These are phyloP conservation scores for Beta vulgaris DNA, from an alignment of 148 eudicot species.

Conservation along the genomic window DNA sequence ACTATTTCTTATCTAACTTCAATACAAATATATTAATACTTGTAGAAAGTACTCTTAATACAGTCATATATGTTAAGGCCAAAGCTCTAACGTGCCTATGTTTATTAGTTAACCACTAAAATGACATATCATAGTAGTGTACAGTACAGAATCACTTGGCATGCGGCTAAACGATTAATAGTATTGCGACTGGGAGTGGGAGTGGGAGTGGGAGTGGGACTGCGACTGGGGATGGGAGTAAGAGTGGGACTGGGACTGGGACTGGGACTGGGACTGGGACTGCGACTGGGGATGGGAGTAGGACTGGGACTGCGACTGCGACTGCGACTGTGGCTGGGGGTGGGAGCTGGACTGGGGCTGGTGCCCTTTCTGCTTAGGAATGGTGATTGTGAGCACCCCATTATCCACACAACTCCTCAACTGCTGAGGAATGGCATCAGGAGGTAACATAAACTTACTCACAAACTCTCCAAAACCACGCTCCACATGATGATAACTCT, in stretches of 20 bases:
- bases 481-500: conserved; percentile 35
- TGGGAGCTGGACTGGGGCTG: background rate
- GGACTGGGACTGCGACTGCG: background rate
- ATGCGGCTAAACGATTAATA: too few relatives aligned
- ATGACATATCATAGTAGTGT: too few relatives aligned
- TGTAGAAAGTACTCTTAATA: too few relatives aligned
- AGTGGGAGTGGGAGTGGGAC: background rate
- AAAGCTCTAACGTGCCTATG: too few relatives aligned
- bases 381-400: conserved; percentile 30
- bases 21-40: too few relatives aligned
- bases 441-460: conserved; percentile 38
- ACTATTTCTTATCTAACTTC: too few relatives aligned
- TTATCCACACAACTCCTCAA: conserved; percentile 28
- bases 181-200: too few relatives aligned
- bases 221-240: too few relatives aligned
- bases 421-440: conserved; percentile 26
- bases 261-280: background rate
- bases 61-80: too few relatives aligned
- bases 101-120: too few relatives aligned
- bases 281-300: too few relatives aligned
- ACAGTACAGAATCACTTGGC: too few relatives aligned
- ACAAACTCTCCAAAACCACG: conserved; percentile 33
- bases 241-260: background rate
- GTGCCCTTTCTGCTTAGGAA: conserved; percentile 29
- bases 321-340: background rate